Percentiles rank a stretch among this genome's conserved stretches.
Conservation (phyloP, 2,329 filamentous ascomycete species). For the Colletotrichum spaethianum region DNA sequence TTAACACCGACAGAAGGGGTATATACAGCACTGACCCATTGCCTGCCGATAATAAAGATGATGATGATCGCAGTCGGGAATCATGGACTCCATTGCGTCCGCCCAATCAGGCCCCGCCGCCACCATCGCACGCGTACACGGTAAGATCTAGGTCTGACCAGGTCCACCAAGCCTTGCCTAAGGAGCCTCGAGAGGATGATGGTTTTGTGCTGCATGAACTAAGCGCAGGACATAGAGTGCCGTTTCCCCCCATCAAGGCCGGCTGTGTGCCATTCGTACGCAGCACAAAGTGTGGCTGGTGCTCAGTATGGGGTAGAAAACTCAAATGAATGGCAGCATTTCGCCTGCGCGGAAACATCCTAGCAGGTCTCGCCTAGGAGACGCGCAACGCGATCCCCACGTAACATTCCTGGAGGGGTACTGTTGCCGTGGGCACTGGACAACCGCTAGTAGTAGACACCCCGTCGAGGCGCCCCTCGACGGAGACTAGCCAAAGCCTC, state of each 20-base stretch:
- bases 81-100: conserved; percentile 2
- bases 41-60: background rate
- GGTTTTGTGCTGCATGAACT: conserved; percentile 21
- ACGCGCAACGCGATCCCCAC: conserved; percentile 38
- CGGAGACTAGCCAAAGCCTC: background rate
- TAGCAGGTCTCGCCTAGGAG: conserved; percentile 29
- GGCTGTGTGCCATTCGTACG: conserved; percentile 5
- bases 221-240: conserved; percentile 14
- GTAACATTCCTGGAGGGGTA: conserved; percentile 8
- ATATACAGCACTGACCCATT: conserved; percentile 4
- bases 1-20: background rate
- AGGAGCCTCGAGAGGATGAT: conserved; percentile 28
- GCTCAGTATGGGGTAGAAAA: conserved; percentile 27
- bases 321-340: conserved; percentile 4
- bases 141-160: background rate
- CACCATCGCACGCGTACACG: background rate
- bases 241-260: conserved; percentile 25
- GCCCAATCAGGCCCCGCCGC: background rate
- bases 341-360: conserved; percentile 6
- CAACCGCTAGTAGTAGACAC: conserved; percentile 19
- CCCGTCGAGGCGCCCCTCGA: background rate
- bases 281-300: conserved; percentile 31
- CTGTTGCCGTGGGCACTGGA: conserved; percentile 23
- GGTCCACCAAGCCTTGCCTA: conserved; percentile 27
- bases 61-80: background rate